These are phyloP conservation scores for Tinospora cordifolia DNA, from an alignment of 164 flowering plant species.

Conservation along the genomic window DNA sequence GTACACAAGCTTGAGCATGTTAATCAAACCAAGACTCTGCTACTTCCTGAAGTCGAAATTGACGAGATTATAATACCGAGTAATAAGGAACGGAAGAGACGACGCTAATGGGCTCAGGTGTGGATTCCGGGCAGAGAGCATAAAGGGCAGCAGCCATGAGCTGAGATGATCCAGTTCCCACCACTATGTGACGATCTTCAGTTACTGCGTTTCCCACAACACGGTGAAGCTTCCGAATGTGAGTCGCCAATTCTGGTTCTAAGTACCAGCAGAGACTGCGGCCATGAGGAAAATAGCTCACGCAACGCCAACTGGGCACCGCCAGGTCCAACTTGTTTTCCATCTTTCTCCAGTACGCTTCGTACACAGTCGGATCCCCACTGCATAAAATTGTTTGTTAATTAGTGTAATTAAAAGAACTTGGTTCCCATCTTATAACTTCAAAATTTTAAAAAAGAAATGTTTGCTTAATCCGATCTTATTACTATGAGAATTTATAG, in stretches of 20 bases:
- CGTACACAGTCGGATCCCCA: slow-evolving; percentile 6
- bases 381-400: background rate
- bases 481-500: too few species aligned
- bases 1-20: background rate
- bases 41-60: background rate
- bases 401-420: too few species aligned
- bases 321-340: background rate
- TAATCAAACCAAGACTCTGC: background rate
- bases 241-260: background rate
- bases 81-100: slow-evolving; percentile 6
- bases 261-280: slow-evolving; percentile 3
- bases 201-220: background rate
- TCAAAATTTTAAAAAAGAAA: background rate
- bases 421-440: background rate
- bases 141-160: background rate
- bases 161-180: slow-evolving; percentile 1
- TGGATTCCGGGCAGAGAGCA: background rate
- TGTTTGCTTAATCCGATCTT: background rate
- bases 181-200: background rate
- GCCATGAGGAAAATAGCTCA: background rate
- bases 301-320: background rate
- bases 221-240: background rate
- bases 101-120: slow-evolving; percentile 1
- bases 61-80: background rate
- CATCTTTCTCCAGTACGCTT: slow-evolving; percentile 2